Evolutionary conservation across 495 filamentous ascomycete genomes (phyloP).

Genomic region (Penicillium crystallinum): DNA sequence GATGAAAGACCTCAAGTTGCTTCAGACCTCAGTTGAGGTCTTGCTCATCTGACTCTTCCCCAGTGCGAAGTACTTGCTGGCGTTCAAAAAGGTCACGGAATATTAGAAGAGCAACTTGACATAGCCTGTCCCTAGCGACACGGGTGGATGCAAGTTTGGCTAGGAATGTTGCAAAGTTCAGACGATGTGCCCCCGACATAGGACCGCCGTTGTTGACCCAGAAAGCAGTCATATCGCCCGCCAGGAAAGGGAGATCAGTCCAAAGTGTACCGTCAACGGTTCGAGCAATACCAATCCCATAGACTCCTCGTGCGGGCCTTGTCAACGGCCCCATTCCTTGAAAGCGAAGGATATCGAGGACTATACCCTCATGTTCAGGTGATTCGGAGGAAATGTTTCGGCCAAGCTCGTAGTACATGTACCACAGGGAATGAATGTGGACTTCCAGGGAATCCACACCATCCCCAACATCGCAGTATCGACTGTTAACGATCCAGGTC

Average conservation of each 20-base stretch:
- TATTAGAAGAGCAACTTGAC: constrained; percentile 16
- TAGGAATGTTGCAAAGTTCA: constrained; percentile 18
- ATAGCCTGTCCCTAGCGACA: constrained; percentile 12
- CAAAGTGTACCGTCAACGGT: constrained; percentile 16
- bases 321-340: constrained; percentile 17
- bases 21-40: constrained; percentile 4
- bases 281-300: constrained; percentile 16
- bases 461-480: constrained; percentile 18
- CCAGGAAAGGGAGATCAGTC: constrained; percentile 22
- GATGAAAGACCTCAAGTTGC: constrained; percentile 13
- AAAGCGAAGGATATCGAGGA: constrained; percentile 22
- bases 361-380: constrained; percentile 16
- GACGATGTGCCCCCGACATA: constrained; percentile 16
- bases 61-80: constrained; percentile 5
- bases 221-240: constrained; percentile 14
- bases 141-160: constrained; percentile 17
- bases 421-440: constrained; percentile 17
- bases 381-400: constrained; percentile 9
- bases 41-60: constrained; percentile 13
- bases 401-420: constrained; percentile 16
- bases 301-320: constrained; percentile 4
- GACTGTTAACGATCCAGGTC: constrained; percentile 10
- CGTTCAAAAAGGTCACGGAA: constrained; percentile 14
- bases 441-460: constrained; percentile 14
- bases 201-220: constrained; percentile 6